Evolutionary conservation across 257 asterid genomes (phyloP), one percentile per base, ranked within the genome.

Genomic region (Ehretia macrophylla): DNA sequence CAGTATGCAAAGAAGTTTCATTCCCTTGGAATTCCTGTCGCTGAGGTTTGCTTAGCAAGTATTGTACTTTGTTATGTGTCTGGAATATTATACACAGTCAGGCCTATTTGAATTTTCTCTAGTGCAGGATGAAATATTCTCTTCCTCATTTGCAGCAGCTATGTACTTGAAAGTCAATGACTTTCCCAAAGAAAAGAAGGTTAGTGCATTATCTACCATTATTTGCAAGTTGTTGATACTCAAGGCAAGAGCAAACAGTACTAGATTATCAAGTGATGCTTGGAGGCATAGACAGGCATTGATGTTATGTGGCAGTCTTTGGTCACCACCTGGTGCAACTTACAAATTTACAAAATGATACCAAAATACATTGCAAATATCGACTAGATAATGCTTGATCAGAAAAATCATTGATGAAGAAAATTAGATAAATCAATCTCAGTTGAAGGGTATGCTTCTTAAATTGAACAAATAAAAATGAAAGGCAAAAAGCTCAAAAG

Each of bases 81-180:
- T 17, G 20, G 20, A 65, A 17, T 35, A 0, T 21, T 21, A 21
- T 20, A n/a, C 32, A 1, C 3, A 18, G 47, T 14, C 8, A 45
- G 6, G 37, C 18, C 52, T 40, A 45, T 17, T 40, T 27, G 63
- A 45, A 19, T 14, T 11, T 4, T 75, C 51, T 56, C 10, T 18
- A 32, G 69, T 70, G 71, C 92, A 88, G 98, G 93, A 85, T 17
- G 98, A 91, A 73, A 91, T 91, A 10, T 91, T 91, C 61, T 84
- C 95, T 38, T 88, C 98, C 13, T 91, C 98, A 19, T 91, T 81
- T 78, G 95, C 98, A 38, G 97, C 98, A 6, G 95, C 98, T 53
- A 91, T 84, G 98, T 91, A 80, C 84, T 75, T 91, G 83, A 85
- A 88, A 73, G 79, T 71, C 60, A 85, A 78, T 32, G 50, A 77